These are phyloP conservation scores for Colletotrichum echinochloae DNA, from an alignment of 2,329 filamentous ascomycete species.

Conservation along the genomic window DNA sequence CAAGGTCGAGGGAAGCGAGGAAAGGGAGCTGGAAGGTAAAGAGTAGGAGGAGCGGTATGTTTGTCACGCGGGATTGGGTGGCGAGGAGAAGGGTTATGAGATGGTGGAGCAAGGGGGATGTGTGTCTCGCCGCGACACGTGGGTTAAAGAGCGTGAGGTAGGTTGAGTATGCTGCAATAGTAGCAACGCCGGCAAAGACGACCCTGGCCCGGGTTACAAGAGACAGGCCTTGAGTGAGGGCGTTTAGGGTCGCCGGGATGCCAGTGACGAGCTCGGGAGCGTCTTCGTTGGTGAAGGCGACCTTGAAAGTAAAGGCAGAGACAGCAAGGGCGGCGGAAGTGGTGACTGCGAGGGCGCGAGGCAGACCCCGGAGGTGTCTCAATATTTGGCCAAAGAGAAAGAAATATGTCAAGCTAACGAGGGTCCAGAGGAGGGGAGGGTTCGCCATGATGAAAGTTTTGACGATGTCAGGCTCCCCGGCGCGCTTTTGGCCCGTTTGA, in stretches of 20 bases:
- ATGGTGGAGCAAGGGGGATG: conserved; percentile 69
- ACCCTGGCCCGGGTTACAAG: conserved; percentile 62
- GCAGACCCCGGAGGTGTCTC: conserved; percentile 55
- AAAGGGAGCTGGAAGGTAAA: conserved; percentile 71
- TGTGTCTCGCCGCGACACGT: conserved; percentile 34
- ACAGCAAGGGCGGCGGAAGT: conserved; percentile 57
- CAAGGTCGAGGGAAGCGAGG: conserved; percentile 61
- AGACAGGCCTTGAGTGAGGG: conserved; percentile 56
- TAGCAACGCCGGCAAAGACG: conserved; percentile 61
- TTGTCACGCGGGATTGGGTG: conserved; percentile 87
- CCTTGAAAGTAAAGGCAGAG: conserved; percentile 83
- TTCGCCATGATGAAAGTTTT: conserved; percentile 75
- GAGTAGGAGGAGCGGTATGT: conserved; percentile 86
- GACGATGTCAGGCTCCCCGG: conserved; percentile 89
- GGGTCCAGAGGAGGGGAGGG: conserved; percentile 77
- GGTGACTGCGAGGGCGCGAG: conserved; percentile 55
- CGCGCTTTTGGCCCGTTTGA: conserved; percentile 96
- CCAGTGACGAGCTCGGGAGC: conserved; percentile 81
- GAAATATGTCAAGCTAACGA: conserved; percentile 78
- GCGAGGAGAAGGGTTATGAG: conserved; percentile 82
- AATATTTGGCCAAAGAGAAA: conserved; percentile 64
- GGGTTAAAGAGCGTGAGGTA: conserved; percentile 51
- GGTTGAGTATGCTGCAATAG: conserved; percentile 53
- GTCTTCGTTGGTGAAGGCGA: conserved; percentile 88
- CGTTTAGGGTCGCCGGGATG: conserved; percentile 55